These are phyloP conservation scores for Truncatella angustata DNA, from an alignment of 2,329 filamentous ascomycete species.

Conservation along the genomic window DNA sequence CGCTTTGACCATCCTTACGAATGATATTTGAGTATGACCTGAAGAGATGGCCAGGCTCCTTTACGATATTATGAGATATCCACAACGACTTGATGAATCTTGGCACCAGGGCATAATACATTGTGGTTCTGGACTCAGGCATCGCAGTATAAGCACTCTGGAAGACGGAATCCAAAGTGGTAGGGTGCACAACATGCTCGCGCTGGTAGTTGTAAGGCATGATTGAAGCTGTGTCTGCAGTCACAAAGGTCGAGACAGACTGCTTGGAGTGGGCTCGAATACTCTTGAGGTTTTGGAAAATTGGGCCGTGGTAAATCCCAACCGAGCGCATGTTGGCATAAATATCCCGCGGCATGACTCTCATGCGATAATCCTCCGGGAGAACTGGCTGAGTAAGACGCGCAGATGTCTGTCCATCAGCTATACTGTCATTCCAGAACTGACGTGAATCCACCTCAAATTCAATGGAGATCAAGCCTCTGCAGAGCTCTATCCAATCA, in stretches of 20 bases:
- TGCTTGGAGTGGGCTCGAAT: neutral
- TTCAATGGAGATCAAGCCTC: neutral
- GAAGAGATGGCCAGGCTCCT: constrained; percentile 12
- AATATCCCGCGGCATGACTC: neutral
- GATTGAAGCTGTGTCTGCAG: neutral
- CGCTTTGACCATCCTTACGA: too few species aligned
- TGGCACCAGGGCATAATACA: constrained; percentile 13
- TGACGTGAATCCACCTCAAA: neutral
- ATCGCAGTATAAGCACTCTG: constrained; percentile 13
- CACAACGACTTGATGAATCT: constrained; percentile 12
- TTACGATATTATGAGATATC: constrained; percentile 16
- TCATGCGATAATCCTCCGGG: too few species aligned
- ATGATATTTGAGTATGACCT: neutral
- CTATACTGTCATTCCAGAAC: too few species aligned
- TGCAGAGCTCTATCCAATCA: neutral
- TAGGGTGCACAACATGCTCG: neutral
- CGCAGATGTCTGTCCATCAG: too few species aligned
- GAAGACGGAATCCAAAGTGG: constrained; percentile 25
- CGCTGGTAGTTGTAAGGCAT: neutral
- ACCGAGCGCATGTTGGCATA: neutral
- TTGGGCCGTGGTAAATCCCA: neutral
- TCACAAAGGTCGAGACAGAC: neutral
- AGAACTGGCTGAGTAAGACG: too few species aligned
- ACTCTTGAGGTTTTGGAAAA: neutral
- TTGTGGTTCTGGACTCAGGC: constrained; percentile 19